Evolutionary conservation across 306 rosid species (phyloP).

Genomic region (Quercus suber): DNA sequence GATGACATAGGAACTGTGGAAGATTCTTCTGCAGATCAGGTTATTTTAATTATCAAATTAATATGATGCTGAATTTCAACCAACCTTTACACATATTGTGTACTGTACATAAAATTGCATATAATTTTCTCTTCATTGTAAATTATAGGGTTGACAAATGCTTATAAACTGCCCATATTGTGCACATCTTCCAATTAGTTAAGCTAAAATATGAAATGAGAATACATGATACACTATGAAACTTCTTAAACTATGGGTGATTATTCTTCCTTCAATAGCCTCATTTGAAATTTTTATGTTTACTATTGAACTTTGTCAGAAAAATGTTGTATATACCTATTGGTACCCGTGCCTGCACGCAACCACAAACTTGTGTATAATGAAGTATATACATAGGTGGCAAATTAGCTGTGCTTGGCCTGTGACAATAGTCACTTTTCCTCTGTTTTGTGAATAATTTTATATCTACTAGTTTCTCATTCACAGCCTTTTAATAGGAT

Average conservation of each 20-base stretch:
- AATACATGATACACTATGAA: background rate
- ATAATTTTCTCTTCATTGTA: background rate
- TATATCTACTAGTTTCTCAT: slow-evolving; percentile 32
- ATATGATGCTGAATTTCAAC: slow-evolving; percentile 17
- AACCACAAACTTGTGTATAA: background rate
- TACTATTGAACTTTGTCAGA: background rate
- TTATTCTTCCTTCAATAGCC: background rate
- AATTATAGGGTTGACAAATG: background rate
- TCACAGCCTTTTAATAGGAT: slow-evolving; percentile 49
- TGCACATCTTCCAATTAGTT: background rate
- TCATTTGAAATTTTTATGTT: background rate
- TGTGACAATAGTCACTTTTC: background rate
- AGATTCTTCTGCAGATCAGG: slow-evolving; percentile 50
- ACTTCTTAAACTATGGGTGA: slow-evolving; percentile 12
- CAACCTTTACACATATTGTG: background rate
- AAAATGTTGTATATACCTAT: background rate
- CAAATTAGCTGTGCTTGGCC: background rate
- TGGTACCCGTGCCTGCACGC: slow-evolving; percentile 7
- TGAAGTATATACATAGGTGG: background rate
- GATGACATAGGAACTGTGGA: slow-evolving; percentile 38
- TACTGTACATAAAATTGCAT: background rate
- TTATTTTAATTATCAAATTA: slow-evolving; percentile 13
- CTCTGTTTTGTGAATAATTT: slow-evolving; percentile 2
- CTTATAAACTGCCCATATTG: background rate
- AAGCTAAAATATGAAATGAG: background rate